phyloP scores from a whole-genome alignment of 73 alveolate genomes.

The Paramecium sonneborni region DNA sequence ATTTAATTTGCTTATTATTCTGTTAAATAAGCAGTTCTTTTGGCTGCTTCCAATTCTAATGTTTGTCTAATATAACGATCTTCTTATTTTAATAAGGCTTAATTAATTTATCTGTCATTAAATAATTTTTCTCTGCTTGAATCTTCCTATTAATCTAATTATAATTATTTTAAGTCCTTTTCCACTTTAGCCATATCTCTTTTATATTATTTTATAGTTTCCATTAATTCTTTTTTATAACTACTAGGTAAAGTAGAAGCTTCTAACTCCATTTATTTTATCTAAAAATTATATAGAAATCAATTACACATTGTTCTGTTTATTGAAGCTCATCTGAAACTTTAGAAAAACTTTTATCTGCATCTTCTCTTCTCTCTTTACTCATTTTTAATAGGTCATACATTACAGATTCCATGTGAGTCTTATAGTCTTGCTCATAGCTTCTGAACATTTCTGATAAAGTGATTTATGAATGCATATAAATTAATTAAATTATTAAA shows the following conservation, averaged over 20 bases:
- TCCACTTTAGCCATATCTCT: slow-evolving; percentile 33
- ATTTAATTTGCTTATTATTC: slow-evolving; percentile 2
- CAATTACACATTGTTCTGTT: slow-evolving; percentile 27
- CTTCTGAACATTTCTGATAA: slow-evolving; percentile 52
- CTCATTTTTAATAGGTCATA: background rate
- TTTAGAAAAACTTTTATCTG: background rate
- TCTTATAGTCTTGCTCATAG: slow-evolving; percentile 46
- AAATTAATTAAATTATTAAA: background rate
- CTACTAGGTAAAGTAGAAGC: background rate
- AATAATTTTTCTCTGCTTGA: background rate
- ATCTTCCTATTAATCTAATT: background rate
- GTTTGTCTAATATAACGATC: background rate
- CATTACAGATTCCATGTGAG: slow-evolving; percentile 45
- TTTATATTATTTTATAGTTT: slow-evolving; percentile 24
- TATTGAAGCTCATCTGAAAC: background rate
- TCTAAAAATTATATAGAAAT: background rate
- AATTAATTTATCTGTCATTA: background rate
- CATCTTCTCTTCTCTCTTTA: background rate
- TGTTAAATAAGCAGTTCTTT: background rate
- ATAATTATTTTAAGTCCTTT: slow-evolving; percentile 1
- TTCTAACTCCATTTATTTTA: slow-evolving; percentile 50
- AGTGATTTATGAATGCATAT: slow-evolving; percentile 22
- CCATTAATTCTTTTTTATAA: background rate
- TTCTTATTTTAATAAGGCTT: slow-evolving; percentile 34
- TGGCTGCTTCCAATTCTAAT: slow-evolving; percentile 6